A percentile compares a stretch with the other conserved stretches of the same genome.
phyloP scores from a whole-genome alignment of 345 rosid genomes.

The Dipteronia dyeriana region DNA sequence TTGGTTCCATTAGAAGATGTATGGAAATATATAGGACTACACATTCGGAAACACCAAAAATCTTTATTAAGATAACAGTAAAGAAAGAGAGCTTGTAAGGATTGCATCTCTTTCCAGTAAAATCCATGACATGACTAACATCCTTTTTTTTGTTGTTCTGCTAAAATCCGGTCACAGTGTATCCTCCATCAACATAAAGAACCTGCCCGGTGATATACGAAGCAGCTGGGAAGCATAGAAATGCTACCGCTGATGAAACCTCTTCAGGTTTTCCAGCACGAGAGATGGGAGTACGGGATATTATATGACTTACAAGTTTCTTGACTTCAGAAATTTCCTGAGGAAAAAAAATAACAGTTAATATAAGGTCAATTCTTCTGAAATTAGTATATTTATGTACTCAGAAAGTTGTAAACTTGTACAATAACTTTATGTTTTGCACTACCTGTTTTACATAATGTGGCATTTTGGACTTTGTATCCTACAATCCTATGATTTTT shows the following conservation, averaged over 20 bases:
- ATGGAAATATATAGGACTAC: too few species aligned
- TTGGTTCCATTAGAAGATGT: too few species aligned
- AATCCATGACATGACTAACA: background rate
- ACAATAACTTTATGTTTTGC: too few species aligned
- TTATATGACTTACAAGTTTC: background rate
- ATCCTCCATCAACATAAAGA: slow-evolving; percentile 34
- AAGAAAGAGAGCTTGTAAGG: background rate
- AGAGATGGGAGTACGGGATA: slow-evolving; percentile 33
- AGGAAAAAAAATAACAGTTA: background rate
- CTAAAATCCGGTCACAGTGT: background rate
- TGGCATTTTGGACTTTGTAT: background rate
- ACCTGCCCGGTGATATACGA: slow-evolving; percentile 54
- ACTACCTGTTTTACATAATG: background rate
- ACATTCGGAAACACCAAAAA: background rate
- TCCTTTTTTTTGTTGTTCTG: background rate
- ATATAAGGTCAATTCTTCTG: background rate
- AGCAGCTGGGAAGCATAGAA: slow-evolving; percentile 50
- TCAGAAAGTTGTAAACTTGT: too few species aligned
- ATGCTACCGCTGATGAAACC: slow-evolving; percentile 34
- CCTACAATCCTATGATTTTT: background rate
- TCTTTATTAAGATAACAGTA: background rate
- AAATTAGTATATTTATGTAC: too few species aligned
- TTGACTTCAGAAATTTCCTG: background rate
- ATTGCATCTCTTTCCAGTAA: background rate
- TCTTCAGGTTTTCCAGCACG: background rate